Conservation (phyloP, 179 eudicot genomes). For the Nepenthes alata region DNA sequence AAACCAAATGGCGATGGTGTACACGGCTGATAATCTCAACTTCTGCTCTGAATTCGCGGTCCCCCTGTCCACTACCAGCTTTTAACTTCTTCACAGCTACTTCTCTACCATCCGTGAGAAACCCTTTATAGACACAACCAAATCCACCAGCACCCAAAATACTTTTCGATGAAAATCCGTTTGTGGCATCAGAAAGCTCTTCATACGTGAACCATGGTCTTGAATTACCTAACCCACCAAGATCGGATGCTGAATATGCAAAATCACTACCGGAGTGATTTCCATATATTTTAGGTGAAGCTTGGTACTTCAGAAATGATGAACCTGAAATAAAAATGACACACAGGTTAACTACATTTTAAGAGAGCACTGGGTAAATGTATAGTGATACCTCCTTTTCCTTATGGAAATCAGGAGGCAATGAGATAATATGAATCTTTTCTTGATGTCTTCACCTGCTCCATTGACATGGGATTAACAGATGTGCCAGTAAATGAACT, state of each 20-base stretch:
- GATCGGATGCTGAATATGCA: conserved; percentile 35
- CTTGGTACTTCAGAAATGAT: conserved; percentile 32
- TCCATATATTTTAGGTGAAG: conserved; percentile 20
- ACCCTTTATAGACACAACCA: conserved; percentile 86
- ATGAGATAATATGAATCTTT: too few species aligned
- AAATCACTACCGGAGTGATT: conserved; percentile 34
- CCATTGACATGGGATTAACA: too few species aligned
- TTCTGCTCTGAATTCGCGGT: conserved; percentile 90
- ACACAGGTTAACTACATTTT: background rate
- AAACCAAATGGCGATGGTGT: conserved; percentile 89
- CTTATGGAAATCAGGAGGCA: too few species aligned
- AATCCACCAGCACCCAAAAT: conserved; percentile 88
- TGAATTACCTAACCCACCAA: conserved; percentile 44
- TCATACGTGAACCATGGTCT: conserved; percentile 69
- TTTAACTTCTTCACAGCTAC: conserved; percentile 89
- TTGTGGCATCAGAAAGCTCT: conserved; percentile 59
- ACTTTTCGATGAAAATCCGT: conserved; percentile 54
- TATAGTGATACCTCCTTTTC: too few species aligned
- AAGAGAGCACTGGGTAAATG: too few species aligned
- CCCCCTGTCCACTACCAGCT: conserved; percentile 84
- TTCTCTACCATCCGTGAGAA: conserved; percentile 61
- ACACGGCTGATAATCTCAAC: conserved; percentile 94
- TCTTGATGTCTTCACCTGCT: too few species aligned
- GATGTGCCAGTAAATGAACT: too few species aligned
- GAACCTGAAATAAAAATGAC: conserved; percentile 35